These are phyloP conservation scores for Monosporascus sp. DNA, from an alignment of 2,329 filamentous ascomycete species.

Conservation along the genomic window DNA sequence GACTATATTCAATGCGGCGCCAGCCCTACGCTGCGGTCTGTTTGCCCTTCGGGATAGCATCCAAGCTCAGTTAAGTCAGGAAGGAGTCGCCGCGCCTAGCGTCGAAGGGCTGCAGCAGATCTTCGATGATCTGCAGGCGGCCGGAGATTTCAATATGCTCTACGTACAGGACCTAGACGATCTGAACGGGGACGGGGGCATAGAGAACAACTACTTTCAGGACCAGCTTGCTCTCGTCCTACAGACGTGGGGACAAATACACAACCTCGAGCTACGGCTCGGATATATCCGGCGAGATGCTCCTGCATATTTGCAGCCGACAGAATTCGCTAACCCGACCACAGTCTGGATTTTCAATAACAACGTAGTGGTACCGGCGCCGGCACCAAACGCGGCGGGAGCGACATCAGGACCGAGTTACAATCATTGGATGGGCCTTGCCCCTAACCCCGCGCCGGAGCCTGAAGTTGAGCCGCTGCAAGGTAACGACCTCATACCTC, in stretches of 20 bases:
- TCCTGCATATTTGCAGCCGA: too few relatives aligned
- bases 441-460: too few relatives aligned
- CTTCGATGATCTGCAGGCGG: background rate
- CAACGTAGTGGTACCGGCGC: too few relatives aligned
- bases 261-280: background rate
- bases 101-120: background rate
- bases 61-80: slow-evolving; percentile 3
- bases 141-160: background rate
- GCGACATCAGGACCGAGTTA: too few relatives aligned
- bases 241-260: background rate
- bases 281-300: background rate
- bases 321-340: too few relatives aligned
- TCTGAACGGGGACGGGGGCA: background rate
- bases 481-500: too few relatives aligned
- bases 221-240: background rate
- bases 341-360: too few relatives aligned
- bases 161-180: background rate
- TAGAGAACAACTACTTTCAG: background rate
- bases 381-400: too few relatives aligned
- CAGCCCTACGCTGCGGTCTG: slow-evolving; percentile 6
- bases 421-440: too few relatives aligned
- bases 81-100: slow-evolving; percentile 1
- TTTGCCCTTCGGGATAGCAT: slow-evolving; percentile 9
- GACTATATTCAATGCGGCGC: background rate
- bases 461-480: too few relatives aligned